phyloP scores from a whole-genome alignment of 202 grass and related monocot genomes.

The Brachypodium distachyon region DNA sequence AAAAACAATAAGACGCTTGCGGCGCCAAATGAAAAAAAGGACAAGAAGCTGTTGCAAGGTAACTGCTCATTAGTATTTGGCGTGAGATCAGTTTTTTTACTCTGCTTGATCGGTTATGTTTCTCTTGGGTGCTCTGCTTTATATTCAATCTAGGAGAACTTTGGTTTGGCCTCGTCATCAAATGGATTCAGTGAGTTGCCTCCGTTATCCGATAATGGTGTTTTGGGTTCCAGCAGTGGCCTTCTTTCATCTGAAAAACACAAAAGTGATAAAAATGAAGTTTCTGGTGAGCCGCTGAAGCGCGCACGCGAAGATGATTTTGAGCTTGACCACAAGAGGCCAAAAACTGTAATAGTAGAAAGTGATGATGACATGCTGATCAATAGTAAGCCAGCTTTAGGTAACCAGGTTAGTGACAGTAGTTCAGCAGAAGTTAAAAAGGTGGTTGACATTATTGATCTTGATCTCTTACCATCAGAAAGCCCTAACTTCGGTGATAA shows the following conservation, averaged over 20 bases:
- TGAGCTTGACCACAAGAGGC: constrained; percentile 42
- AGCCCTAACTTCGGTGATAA: constrained; percentile 17
- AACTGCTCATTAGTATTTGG: constrained; percentile 23
- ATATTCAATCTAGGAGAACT: constrained; percentile 29
- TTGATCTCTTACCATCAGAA: constrained; percentile 54
- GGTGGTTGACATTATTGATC: constrained; percentile 57
- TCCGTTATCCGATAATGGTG: constrained; percentile 22
- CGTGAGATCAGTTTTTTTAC: constrained; percentile 1
- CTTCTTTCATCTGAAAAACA: constrained; percentile 22
- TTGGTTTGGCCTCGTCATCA: constrained; percentile 33
- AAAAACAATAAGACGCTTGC: constrained; percentile 55
- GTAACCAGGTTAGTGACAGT: constrained; percentile 7
- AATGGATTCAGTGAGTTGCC: constrained; percentile 25
- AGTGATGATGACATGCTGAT: constrained; percentile 63
- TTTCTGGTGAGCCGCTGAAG: constrained; percentile 31
- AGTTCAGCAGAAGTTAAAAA: constrained; percentile 39
- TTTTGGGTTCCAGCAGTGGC: constrained; percentile 14
- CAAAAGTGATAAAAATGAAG: constrained; percentile 24
- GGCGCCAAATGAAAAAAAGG: constrained; percentile 53
- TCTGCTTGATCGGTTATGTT: neutral
- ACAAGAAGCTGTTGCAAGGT: constrained; percentile 36
- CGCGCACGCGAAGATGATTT: constrained; percentile 38
- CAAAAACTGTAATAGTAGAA: constrained; percentile 43
- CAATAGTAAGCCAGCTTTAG: constrained; percentile 15
- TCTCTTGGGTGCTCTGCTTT: constrained; percentile 2